A percentile compares a stretch with the other conserved stretches of the same genome.
Conservation (phyloP, 352 stramenopile species). For the Phytophthora fragariaefolia region DNA sequence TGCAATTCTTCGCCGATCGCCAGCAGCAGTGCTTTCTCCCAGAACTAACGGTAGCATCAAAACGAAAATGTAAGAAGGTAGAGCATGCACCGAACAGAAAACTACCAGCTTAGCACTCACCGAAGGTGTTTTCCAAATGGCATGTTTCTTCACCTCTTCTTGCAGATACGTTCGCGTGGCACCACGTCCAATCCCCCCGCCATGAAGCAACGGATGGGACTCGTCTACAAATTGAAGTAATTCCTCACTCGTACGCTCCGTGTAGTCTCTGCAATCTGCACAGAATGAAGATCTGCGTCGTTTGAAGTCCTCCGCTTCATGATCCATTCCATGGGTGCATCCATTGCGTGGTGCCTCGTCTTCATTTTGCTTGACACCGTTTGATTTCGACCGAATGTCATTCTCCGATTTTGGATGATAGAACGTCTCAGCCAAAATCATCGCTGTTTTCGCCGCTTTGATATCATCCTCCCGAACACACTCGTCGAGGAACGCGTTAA, state of each 20-base stretch:
- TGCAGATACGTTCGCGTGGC: slow-evolving; percentile 77
- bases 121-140: slow-evolving; percentile 84
- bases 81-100: neutral
- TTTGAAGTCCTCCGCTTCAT: slow-evolving; percentile 12
- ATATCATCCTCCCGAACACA: slow-evolving; percentile 83
- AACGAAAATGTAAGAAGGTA: neutral
- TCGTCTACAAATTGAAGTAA: slow-evolving; percentile 44
- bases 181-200: slow-evolving; percentile 49
- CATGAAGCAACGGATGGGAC: slow-evolving; percentile 41
- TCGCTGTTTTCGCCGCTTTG: slow-evolving; percentile 87
- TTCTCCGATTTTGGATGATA: slow-evolving; percentile 47
- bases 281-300: slow-evolving; percentile 26
- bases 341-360: slow-evolving; percentile 8
- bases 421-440: slow-evolving; percentile 89
- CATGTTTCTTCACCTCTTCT: slow-evolving; percentile 84
- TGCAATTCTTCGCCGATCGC: slow-evolving; percentile 86
- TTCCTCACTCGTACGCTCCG: slow-evolving; percentile 40
- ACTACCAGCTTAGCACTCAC: slow-evolving; percentile 29
- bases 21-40: slow-evolving; percentile 85
- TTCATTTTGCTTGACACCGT: slow-evolving; percentile 1
- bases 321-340: slow-evolving; percentile 11
- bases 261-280: slow-evolving; percentile 36
- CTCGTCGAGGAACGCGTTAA: slow-evolving; percentile 75
- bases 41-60: slow-evolving; percentile 56
- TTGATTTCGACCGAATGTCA: slow-evolving; percentile 1